phyloP scores from a whole-genome alignment of 106 monocot genomes.

The Chionographis japonica region DNA sequence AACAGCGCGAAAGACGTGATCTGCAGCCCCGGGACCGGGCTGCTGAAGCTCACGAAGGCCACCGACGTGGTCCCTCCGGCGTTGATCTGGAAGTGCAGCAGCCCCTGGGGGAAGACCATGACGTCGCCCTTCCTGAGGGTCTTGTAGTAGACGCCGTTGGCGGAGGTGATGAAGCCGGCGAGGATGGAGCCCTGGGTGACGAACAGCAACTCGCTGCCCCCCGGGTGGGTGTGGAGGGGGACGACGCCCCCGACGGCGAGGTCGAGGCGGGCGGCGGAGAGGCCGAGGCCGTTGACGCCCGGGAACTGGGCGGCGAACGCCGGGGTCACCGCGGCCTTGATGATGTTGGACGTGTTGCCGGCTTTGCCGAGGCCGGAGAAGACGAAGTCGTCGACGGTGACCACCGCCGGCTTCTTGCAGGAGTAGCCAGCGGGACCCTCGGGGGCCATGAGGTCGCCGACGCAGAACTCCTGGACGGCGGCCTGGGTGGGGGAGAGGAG shows the following conservation, averaged over 20 bases:
- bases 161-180: slow-evolving; percentile 67
- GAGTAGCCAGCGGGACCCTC: slow-evolving; percentile 54
- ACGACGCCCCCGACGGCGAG: slow-evolving; percentile 49
- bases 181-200: slow-evolving; percentile 44
- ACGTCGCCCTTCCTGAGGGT: slow-evolving; percentile 39
- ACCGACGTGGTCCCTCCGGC: slow-evolving; percentile 26
- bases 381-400: slow-evolving; percentile 57
- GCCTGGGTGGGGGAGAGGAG: slow-evolving; percentile 19
- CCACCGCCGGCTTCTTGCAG: slow-evolving; percentile 41
- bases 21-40: slow-evolving; percentile 64
- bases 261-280: slow-evolving; percentile 75
- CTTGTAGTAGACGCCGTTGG: slow-evolving; percentile 39
- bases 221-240: slow-evolving; percentile 89
- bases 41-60: slow-evolving; percentile 50
- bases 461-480: slow-evolving; percentile 56
- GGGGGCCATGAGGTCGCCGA: slow-evolving; percentile 41
- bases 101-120: slow-evolving; percentile 79
- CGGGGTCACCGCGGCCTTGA: slow-evolving; percentile 64
- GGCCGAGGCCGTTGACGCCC: slow-evolving; percentile 72
- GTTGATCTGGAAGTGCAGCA: slow-evolving; percentile 72
- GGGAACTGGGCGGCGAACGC: slow-evolving; percentile 65
- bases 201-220: slow-evolving; percentile 50
- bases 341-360: slow-evolving; percentile 58
- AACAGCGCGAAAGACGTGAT: slow-evolving; percentile 62
- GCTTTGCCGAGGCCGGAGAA: slow-evolving; percentile 47